A percentile compares a stretch with the other conserved stretches of the same genome.
phyloP scores from a whole-genome alignment of 1,284 basidiomycete species.

The Cutaneotrichosporon sp. region DNA sequence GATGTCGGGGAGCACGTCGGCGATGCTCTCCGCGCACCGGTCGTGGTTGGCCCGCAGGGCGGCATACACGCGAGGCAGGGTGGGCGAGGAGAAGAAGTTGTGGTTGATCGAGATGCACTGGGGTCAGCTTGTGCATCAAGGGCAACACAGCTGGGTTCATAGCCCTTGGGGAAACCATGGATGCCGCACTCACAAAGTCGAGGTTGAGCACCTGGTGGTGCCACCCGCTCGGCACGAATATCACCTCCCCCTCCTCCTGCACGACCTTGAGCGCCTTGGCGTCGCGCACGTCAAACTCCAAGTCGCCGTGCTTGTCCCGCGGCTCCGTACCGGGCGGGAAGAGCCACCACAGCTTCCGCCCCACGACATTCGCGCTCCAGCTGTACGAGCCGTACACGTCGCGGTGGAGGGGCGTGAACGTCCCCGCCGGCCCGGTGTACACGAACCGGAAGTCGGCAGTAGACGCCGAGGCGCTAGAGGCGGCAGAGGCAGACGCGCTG shows the following conservation, averaged over 20 bases:
- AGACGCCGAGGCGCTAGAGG: conserved; percentile 11
- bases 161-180: too few relatives aligned
- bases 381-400: conserved; percentile 63
- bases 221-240: conserved; percentile 57
- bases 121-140: conserved; percentile 9
- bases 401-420: conserved; percentile 56
- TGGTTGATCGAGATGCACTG: conserved; percentile 58
- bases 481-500: too few relatives aligned
- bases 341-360: conserved; percentile 60
- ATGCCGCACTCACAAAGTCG: conserved; percentile 40
- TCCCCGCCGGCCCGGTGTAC: conserved; percentile 56
- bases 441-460: conserved; percentile 49
- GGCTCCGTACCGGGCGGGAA: conserved; percentile 55
- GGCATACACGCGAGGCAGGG: conserved; percentile 55
- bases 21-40: conserved; percentile 54
- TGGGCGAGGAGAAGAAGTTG: conserved; percentile 59
- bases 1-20: conserved; percentile 51
- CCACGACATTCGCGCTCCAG: conserved; percentile 61
- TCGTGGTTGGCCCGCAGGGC: conserved; percentile 52
- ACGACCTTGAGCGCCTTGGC: conserved; percentile 36
- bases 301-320: conserved; percentile 28
- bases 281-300: conserved; percentile 50
- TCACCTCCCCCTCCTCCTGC: conserved; percentile 54
- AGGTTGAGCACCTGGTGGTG: conserved; percentile 55
- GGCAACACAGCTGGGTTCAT: neutral